Evolutionary conservation across 768 basidiomycete genomes (phyloP), one percentile per base, ranked within the genome.

Genomic region (Plicaturopsis crispa): DNA sequence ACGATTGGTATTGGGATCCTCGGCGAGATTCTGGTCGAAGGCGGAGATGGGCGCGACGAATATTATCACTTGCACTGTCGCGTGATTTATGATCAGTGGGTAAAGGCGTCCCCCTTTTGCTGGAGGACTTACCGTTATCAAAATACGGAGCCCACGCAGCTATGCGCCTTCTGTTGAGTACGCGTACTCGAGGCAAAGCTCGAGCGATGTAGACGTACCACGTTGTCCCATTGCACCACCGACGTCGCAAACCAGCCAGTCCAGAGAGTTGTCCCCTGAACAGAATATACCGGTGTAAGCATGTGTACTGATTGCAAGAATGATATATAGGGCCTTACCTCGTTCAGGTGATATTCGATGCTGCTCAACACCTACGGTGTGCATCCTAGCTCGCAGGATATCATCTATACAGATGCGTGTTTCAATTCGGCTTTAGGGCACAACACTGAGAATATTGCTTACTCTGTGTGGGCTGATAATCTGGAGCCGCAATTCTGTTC

Each of bases 71-170:
- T 76, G 73, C 31, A 80, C 78, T 76, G 38, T 16, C 10, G 4
- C 31, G 21, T 14, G 21, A 38, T 18, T 12, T 10, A 11, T 16
- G 22, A 12, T 33, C 33, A 22, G 44, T 42, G 19, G 42, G 38
- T 33, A 45, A 14, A 10, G 19, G 12, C 5, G 33, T 40, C 36
- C 31, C 14, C 5, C 11, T 28, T 24, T 32, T 35, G 18, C 20
- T n/a, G 11, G 22, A 33, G 13, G 19, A 46, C 62, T 34, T 36
- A 78, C 78, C 73, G 50, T 80, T 72, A 39, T 83, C 78, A 41
- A 84, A 81, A 52, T 74, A 84, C 19, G 80, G 78, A 1, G 73
- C 74, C 81, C 80, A 82, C 4, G 71, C 70, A 39, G 72, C 78
- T 78, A 38, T 19, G 19, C 36, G 6, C n/a, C n/a, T n/a, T n/a